phyloP scores from a whole-genome alignment of 306 rosid species.

The Cicer chorassanicum region DNA sequence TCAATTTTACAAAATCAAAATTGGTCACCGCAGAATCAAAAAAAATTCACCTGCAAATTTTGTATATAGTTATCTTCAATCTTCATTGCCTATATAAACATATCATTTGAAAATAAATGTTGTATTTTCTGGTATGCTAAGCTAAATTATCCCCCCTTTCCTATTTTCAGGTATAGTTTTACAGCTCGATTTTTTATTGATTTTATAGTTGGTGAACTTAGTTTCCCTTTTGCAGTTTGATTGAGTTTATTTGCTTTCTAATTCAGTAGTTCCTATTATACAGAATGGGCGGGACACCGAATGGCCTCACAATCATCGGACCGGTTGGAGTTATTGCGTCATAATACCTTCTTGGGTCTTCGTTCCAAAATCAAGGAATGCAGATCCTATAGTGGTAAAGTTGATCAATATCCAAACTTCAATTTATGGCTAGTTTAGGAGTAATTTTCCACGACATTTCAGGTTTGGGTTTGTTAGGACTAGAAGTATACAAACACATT shows the following conservation, averaged over 20 bases:
- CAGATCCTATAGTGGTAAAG: slow-evolving; percentile 89
- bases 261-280: slow-evolving; percentile 44
- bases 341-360: slow-evolving; percentile 80
- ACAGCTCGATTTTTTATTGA: slow-evolving; percentile 16
- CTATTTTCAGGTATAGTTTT: slow-evolving; percentile 19
- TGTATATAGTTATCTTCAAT: slow-evolving; percentile 20
- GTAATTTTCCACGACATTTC: slow-evolving; percentile 50
- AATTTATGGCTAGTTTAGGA: slow-evolving; percentile 49
- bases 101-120: slow-evolving; percentile 7
- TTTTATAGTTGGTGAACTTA: slow-evolving; percentile 3
- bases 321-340: slow-evolving; percentile 92
- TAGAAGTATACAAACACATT: slow-evolving; percentile 7
- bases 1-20: too few relatives aligned
- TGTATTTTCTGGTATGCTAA: slow-evolving; percentile 33
- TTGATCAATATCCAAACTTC: slow-evolving; percentile 51
- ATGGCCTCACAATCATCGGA: slow-evolving; percentile 85
- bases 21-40: too few relatives aligned
- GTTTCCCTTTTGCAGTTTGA: slow-evolving; percentile 24
- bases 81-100: slow-evolving; percentile 8
- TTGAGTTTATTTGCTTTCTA: slow-evolving; percentile 7
- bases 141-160: slow-evolving; percentile 27
- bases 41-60: neutral
- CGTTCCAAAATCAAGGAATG: slow-evolving; percentile 79
- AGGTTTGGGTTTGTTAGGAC: slow-evolving; percentile 36
- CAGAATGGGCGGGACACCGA: slow-evolving; percentile 84